Base-by-base conservation (phyloP, 176 grass and related monocot species). In the Urochloa ruziziensis region DNA sequence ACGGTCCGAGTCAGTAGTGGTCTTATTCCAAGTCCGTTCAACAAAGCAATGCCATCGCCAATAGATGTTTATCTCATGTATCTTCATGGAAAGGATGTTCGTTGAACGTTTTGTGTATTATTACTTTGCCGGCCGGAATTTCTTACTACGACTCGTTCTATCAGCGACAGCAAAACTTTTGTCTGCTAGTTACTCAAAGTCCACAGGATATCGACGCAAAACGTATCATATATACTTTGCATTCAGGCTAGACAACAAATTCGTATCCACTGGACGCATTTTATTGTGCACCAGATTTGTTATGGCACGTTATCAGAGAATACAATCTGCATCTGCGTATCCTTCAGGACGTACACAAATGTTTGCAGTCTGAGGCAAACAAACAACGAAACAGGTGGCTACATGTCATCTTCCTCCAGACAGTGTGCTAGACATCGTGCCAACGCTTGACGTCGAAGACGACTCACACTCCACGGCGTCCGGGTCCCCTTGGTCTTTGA, bases 351-450 rank as follows among this genome's bases (percentile, higher is more conserved):
- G n/a, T 28, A 67, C 10, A 35, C 21, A 51, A 13, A 10, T 51
- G 54, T 8, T 61, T 61, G n/a, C 35, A 40, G n/a, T 19, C 35
- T 77, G 32, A 44, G 13, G 25, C 7, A 59, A 61, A 34, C 13
- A 8, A 78, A 21, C 15, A 59, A 61, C 54, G n/a, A 8, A 78
- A 21, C 15, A 77, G 2, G 19, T 40, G 7, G 18, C 16, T 47
- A 47, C 8, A 8, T 15, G 10, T 82, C 28, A 83, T 28, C 81
- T 74, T 74, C 69, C 69, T 64, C 58, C 69, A 4, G 70, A 83
- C 42, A 83, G 57, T 37, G 69, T 74, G 71, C 52, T 82, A 32
- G 79, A 82, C 65, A 82, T 59, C 11, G 67, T 71, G 21, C 66
- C 80, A 58, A 44, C 21, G 70, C 81, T 83, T 65, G 81, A 65